Conservation (phyloP, 805 yeast genomes). For the Metschnikowia peoriensis region DNA sequence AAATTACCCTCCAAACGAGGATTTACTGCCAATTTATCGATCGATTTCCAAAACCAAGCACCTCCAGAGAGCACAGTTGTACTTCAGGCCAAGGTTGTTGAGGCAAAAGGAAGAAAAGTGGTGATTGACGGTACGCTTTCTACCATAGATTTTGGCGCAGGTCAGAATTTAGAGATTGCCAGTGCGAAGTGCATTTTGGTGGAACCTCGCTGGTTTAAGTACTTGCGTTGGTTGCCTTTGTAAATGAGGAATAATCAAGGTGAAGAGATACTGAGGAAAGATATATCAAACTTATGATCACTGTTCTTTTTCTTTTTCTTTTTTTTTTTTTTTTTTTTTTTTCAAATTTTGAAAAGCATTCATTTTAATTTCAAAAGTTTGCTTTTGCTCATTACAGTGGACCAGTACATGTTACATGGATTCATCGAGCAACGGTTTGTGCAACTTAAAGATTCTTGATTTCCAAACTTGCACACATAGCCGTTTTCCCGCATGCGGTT, state of each 20-base stretch:
- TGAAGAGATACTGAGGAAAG: not conserved
- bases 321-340: no score
- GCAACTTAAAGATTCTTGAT: no score
- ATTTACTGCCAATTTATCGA: conserved; percentile 76
- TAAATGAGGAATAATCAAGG: not conserved
- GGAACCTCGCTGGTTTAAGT: conserved; percentile 87
- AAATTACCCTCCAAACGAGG: conserved; percentile 78
- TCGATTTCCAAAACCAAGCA: conserved; percentile 64
- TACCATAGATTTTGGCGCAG: conserved; percentile 42
- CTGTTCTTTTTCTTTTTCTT: no score
- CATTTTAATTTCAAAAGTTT: no score
- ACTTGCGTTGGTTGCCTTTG: conserved; percentile 44
- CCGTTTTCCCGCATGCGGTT: no score
- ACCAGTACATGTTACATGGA: no score
- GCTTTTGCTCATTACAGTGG: no score
- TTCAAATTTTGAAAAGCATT: no score
- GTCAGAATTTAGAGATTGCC: conserved; percentile 46
- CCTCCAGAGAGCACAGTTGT: conserved; percentile 63
- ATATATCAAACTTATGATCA: not conserved
- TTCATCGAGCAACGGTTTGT: no score
- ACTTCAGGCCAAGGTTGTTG: conserved; percentile 62
- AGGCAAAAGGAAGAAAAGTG: conserved; percentile 77
- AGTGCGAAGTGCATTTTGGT: conserved; percentile 69
- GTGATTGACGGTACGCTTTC: conserved; percentile 66
- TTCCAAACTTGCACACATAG: no score